These are phyloP conservation scores for Globisporangium nodosum DNA, from an alignment of 352 stramenopile genomes.

Conservation along the genomic window DNA sequence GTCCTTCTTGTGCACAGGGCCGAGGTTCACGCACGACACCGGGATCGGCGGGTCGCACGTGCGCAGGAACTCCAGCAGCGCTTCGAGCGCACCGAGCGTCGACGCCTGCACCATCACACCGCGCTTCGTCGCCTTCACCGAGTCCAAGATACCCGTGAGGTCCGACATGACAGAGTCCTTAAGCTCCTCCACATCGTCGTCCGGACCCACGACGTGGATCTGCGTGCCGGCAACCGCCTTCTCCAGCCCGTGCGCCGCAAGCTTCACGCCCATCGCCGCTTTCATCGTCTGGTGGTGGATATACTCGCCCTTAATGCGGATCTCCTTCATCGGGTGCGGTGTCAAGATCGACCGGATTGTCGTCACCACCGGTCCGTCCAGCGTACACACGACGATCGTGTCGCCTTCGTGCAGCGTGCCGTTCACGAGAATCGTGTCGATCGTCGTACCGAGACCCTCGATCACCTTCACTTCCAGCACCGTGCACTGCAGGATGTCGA, in stretches of 20 bases:
- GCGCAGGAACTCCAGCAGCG: slow-evolving; percentile 96
- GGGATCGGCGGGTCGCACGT: slow-evolving; percentile 93
- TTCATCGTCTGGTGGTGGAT: slow-evolving; percentile 97
- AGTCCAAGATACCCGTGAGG: slow-evolving; percentile 92
- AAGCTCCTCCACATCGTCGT: slow-evolving; percentile 98
- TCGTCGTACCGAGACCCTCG: slow-evolving; percentile 97
- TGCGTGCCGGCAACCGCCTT: slow-evolving; percentile 98
- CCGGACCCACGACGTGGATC: slow-evolving; percentile 94
- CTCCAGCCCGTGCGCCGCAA: slow-evolving; percentile 95
- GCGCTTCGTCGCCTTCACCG: slow-evolving; percentile 93
- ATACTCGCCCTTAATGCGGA: slow-evolving; percentile 92
- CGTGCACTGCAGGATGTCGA: slow-evolving; percentile 94
- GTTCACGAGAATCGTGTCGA: slow-evolving; percentile 99
- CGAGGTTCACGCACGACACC: slow-evolving; percentile 95
- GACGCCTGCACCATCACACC: slow-evolving; percentile 99
- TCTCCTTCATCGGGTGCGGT: slow-evolving; percentile 97
- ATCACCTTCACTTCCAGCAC: slow-evolving; percentile 99
- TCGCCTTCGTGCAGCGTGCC: slow-evolving; percentile 94
- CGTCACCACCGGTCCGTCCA: slow-evolving; percentile 97
- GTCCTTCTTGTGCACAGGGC: slow-evolving; percentile 98
- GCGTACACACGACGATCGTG: slow-evolving; percentile 97
- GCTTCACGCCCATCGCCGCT: slow-evolving; percentile 98
- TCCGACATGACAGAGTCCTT: slow-evolving; percentile 97
- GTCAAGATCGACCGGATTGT: slow-evolving; percentile 96
- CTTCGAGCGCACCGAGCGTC: slow-evolving; percentile 97